Percentiles rank a stretch among this genome's conserved stretches.
Conservation (phyloP, 1,139 yeast genomes). For the Magnusiomyces tetraspermus region DNA sequence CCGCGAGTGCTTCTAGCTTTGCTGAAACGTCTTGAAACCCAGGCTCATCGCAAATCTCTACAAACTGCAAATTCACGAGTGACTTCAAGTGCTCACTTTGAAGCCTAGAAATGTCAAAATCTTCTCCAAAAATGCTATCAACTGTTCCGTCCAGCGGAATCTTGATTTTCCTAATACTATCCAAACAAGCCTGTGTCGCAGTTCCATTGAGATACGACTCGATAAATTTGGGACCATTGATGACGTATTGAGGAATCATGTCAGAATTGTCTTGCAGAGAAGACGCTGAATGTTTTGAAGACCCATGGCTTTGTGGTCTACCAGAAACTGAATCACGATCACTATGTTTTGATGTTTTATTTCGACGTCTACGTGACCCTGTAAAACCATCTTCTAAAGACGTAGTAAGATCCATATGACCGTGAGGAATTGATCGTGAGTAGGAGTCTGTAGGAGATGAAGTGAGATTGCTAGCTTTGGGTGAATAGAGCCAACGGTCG, state of each 20-base stretch:
- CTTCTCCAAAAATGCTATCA: background rate
- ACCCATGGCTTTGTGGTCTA: background rate
- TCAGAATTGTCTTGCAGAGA: background rate
- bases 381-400: background rate
- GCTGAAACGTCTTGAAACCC: background rate
- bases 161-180: background rate
- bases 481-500: background rate
- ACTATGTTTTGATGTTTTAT: background rate
- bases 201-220: background rate
- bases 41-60: conserved; percentile 1
- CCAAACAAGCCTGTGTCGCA: background rate
- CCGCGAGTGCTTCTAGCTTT: no score
- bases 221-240: background rate
- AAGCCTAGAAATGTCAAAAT: background rate
- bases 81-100: background rate
- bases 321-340: background rate
- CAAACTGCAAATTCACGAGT: background rate
- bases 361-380: background rate
- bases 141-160: background rate
- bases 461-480: background rate
- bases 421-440: background rate
- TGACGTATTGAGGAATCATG: background rate
- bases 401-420: background rate
- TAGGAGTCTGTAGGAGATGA: background rate
- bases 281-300: background rate